Evolutionary conservation across 2,329 filamentous ascomycete species (phyloP).

Genomic region (Sporothrix schenckii): DNA sequence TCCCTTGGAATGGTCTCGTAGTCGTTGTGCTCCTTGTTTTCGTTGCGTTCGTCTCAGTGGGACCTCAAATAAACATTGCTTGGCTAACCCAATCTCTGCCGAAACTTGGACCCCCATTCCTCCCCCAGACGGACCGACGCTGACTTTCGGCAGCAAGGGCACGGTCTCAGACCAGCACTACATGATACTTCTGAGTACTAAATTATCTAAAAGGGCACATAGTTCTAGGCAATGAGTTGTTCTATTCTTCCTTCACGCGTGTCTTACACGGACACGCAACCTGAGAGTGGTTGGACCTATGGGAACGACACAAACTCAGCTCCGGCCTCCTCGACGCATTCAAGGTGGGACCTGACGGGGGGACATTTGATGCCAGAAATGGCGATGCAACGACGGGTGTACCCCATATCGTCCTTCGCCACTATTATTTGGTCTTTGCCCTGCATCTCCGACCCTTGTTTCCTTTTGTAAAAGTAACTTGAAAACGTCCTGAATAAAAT

Average conservation of each 20-base stretch:
- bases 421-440: not conserved
- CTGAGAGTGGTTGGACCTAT: not conserved
- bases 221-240: not conserved
- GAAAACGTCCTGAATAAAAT: not conserved
- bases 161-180: conserved; percentile 1
- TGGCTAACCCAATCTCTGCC: conserved; percentile 13
- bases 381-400: not conserved
- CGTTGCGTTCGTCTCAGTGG: not conserved
- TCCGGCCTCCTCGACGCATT: not conserved
- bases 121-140: conserved; percentile 2
- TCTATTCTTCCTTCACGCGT: not conserved
- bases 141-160: not conserved
- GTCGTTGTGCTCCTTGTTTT: not conserved
- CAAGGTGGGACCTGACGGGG: not conserved
- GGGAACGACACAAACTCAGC: conserved; percentile 5
- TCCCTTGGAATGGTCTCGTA: not conserved
- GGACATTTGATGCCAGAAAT: not conserved
- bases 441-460: not conserved
- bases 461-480: conserved; percentile 21
- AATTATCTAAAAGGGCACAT: too few species aligned
- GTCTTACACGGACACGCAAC: not conserved
- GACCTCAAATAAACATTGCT: not conserved
- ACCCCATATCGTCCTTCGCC: not conserved
- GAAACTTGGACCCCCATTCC: not conserved
- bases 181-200: not conserved